Base-by-base conservation (phyloP, 768 basidiomycete genomes). In the Termitomyces heimii region DNA sequence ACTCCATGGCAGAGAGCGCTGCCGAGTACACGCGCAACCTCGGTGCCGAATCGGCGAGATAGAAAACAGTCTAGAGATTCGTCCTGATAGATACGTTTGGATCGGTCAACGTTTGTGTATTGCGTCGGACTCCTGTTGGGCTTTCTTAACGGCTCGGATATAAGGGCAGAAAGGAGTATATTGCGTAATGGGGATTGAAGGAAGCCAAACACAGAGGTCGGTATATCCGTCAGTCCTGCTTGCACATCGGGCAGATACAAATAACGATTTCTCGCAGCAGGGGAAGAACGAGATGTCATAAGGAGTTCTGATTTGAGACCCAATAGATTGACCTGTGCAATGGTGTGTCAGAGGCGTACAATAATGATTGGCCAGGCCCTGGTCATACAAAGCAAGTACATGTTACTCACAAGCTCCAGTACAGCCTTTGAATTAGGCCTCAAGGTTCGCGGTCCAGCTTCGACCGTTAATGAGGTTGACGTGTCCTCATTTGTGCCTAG, bases 1-100 rank as follows among this genome's bases (percentile, higher is more conserved):
- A 98, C 89, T 0, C 96, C 96, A 65, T 97, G 95, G 1, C 94
- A 83, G 57, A 97, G 74, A 0, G 95, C 88, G 79, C 92, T 66
- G 42, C 89, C 84, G 54, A 98, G 78, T 3, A 81, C 78, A 16
- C 84, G 80, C 1, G 95, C 92, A 63, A 95, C 82, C 2, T 76
- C 70, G 6, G 76, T 68, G 0, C 92, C 91, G 56, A 97, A 89
- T 24, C 92, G 77, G 13, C 91, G 78, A 0, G 81, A 68, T 55
- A 98, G 67, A 62, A 98, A 90, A 0, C 82, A 70, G 60, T 98
- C 86, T 8, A 98, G 77, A 0, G 85, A 86, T 65, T 97, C 94
- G 68, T 99, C 96, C 20, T 32, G 12, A 42, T 34, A 14, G 5
- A 20, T 16, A 7, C 24, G 6, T 12, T 44, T 26, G 20, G 32